Conservation (phyloP, 164 flowering plant genomes). For the Vitis riparia region DNA sequence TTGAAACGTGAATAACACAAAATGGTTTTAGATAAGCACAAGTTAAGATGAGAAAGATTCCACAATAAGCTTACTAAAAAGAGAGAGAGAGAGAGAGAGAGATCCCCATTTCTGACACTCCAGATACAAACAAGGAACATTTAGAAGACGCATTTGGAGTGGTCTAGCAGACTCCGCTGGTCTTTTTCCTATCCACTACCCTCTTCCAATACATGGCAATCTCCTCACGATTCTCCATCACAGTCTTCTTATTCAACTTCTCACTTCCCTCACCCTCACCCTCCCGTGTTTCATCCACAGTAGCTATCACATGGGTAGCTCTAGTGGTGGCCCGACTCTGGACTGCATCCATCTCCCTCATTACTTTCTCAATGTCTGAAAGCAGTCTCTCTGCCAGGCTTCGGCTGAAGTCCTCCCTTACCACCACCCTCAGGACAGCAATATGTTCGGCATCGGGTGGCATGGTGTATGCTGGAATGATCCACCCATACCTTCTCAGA, state of each 20-base stretch:
- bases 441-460: slow-evolving; percentile 59
- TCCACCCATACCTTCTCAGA: slow-evolving; percentile 65
- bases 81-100: too few relatives aligned
- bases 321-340: slow-evolving; percentile 16
- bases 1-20: too few relatives aligned
- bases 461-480: slow-evolving; percentile 72
- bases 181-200: slow-evolving; percentile 28
- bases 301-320: slow-evolving; percentile 24
- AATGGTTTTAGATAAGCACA: too few relatives aligned
- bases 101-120: too few relatives aligned
- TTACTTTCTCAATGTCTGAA: slow-evolving; percentile 38
- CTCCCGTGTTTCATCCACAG: slow-evolving; percentile 6
- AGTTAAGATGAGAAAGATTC: too few relatives aligned
- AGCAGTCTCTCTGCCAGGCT: slow-evolving; percentile 53
- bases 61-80: too few relatives aligned
- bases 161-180: slow-evolving; percentile 39
- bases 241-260: slow-evolving; percentile 21
- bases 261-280: neutral
- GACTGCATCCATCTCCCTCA: slow-evolving; percentile 38
- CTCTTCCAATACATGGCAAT: slow-evolving; percentile 39
- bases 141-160: too few relatives aligned
- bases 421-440: slow-evolving; percentile 62
- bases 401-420: slow-evolving; percentile 73
- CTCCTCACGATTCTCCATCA: slow-evolving; percentile 21
- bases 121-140: too few relatives aligned